Evolutionary conservation across 495 filamentous ascomycete species (phyloP).

Genomic region (Daldinia childiae): DNA sequence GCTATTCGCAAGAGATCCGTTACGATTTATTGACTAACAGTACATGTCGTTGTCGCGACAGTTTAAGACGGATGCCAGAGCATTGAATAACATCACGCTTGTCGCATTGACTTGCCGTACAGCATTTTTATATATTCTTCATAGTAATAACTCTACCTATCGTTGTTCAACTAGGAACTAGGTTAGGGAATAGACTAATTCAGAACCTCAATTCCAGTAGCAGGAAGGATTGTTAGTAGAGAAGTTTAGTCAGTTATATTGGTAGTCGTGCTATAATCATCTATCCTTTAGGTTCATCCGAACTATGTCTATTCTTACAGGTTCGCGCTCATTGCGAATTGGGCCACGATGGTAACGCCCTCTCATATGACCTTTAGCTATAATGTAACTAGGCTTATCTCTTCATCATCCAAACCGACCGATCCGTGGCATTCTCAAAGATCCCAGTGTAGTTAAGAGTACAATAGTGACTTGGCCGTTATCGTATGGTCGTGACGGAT

Average conservation of each 20-base stretch:
- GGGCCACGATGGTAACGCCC: constrained; percentile 24
- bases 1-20: neutral
- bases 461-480: constrained; percentile 35
- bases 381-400: constrained; percentile 10
- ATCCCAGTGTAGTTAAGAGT: constrained; percentile 7
- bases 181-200: neutral
- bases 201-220: neutral
- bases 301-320: constrained; percentile 7
- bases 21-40: neutral
- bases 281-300: constrained; percentile 6
- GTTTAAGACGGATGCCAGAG: constrained; percentile 7
- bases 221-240: neutral
- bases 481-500: constrained; percentile 37
- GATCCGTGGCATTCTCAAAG: constrained; percentile 21
- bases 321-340: constrained; percentile 16
- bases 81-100: neutral
- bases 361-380: constrained; percentile 28
- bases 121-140: neutral
- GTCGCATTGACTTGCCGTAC: constrained; percentile 8
- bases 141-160: constrained; percentile 12
- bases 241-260: constrained; percentile 4
- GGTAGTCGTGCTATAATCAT: constrained; percentile 9
- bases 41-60: constrained; percentile 26
- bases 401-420: constrained; percentile 13
- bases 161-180: constrained; percentile 21